Conservation (phyloP, 2,329 filamentous ascomycete species). For the Alternaria metachromatica region DNA sequence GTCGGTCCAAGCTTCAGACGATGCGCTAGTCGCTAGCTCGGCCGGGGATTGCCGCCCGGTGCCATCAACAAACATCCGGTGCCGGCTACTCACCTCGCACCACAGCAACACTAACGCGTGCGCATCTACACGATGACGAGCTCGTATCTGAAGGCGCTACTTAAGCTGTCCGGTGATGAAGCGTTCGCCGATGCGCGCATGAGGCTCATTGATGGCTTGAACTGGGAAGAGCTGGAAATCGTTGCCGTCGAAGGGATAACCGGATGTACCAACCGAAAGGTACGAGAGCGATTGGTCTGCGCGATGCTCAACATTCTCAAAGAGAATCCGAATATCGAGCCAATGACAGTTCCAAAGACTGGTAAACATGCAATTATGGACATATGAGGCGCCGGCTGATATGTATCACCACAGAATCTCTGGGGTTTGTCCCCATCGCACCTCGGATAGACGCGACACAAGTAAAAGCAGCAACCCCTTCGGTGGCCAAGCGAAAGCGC, state of each 20-base stretch:
- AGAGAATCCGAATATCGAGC: background rate
- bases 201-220: background rate
- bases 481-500: background rate
- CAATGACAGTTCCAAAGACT: background rate
- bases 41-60: background rate
- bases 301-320: background rate
- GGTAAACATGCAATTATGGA: background rate
- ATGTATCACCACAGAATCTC: background rate
- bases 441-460: no score
- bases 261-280: background rate
- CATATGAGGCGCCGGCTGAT: background rate
- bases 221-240: background rate
- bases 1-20: background rate
- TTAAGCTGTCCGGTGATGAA: background rate
- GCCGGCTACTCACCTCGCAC: background rate
- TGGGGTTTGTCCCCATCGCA: fast-evolving
- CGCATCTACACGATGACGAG: background rate
- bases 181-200: background rate
- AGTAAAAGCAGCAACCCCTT: background rate
- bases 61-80: background rate
- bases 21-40: background rate
- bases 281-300: background rate
- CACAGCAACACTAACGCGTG: background rate
- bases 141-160: background rate
- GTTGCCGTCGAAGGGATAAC: background rate